These are phyloP conservation scores for Prunus mume DNA, from an alignment of 306 rosid species.

Conservation along the genomic window DNA sequence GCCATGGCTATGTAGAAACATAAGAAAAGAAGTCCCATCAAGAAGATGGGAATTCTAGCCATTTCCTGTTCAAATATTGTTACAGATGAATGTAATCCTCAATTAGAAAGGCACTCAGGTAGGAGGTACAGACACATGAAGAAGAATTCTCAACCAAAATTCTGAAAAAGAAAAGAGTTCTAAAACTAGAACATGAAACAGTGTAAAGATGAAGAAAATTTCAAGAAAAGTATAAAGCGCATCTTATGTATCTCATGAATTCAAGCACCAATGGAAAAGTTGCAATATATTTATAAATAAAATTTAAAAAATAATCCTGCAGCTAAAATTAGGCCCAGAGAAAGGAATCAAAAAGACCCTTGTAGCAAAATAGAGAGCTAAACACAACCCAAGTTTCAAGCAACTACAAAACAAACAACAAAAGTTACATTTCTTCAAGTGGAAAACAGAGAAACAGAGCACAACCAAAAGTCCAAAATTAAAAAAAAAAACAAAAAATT, in stretches of 20 bases:
- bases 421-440: not conserved
- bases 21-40: conserved; percentile 15
- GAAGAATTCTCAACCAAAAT: not conserved
- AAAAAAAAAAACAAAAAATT: too few relatives aligned
- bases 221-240: not conserved
- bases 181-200: not conserved
- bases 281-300: not conserved
- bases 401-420: not conserved
- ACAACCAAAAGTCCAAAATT: not conserved
- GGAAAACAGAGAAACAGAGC: not conserved
- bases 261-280: not conserved
- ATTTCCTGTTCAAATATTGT: not conserved
- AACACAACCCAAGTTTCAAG: not conserved
- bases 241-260: not conserved
- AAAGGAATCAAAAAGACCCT: not conserved
- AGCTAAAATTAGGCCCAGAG: not conserved
- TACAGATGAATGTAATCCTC: not conserved
- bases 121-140: not conserved
- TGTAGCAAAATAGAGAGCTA: not conserved
- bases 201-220: not conserved
- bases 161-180: not conserved
- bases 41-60: conserved; percentile 1
- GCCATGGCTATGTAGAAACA: not conserved
- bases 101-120: not conserved
- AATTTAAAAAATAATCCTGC: not conserved